Evolutionary conservation across 176 grass and related monocot genomes (phyloP).

Genomic region (Oryza nivara): DNA sequence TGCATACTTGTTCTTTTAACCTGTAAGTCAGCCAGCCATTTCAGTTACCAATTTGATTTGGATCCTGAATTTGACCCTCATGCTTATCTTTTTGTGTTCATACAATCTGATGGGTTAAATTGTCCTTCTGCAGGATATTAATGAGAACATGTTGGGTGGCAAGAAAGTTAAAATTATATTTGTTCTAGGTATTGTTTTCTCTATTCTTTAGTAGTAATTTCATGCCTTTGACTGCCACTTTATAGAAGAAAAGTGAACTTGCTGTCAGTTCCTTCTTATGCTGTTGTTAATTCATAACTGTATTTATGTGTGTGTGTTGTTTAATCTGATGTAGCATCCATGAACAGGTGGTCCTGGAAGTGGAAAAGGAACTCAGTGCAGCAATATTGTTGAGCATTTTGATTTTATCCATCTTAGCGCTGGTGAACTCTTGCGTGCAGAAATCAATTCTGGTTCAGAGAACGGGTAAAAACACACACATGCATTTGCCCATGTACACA

Average conservation of each 20-base stretch:
- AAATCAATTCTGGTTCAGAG: constrained; percentile 67
- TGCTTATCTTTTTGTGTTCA: neutral
- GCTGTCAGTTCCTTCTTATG: too few species aligned
- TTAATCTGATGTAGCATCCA: constrained; percentile 10
- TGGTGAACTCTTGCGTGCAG: constrained; percentile 58
- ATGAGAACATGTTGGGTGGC: constrained; percentile 46
- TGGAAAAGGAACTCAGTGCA: constrained; percentile 64
- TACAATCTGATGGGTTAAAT: neutral
- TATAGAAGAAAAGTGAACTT: constrained; percentile 3
- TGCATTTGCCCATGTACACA: neutral
- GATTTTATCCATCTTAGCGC: constrained; percentile 66
- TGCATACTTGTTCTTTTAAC: too few species aligned
- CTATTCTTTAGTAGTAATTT: constrained; percentile 9
- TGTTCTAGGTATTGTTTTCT: constrained; percentile 55
- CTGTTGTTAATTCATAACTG: neutral
- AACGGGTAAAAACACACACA: constrained; percentile 48
- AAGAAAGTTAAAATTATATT: constrained; percentile 52
- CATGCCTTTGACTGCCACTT: neutral
- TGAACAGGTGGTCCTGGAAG: constrained; percentile 58
- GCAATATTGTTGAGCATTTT: constrained; percentile 61
- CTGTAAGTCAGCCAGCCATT: too few species aligned
- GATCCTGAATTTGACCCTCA: neutral
- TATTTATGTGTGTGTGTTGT: neutral
- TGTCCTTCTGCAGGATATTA: constrained; percentile 44
- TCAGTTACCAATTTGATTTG: neutral